phyloP scores from a whole-genome alignment of 805 yeast genomes.

The Cyberlindnera meyerae region DNA sequence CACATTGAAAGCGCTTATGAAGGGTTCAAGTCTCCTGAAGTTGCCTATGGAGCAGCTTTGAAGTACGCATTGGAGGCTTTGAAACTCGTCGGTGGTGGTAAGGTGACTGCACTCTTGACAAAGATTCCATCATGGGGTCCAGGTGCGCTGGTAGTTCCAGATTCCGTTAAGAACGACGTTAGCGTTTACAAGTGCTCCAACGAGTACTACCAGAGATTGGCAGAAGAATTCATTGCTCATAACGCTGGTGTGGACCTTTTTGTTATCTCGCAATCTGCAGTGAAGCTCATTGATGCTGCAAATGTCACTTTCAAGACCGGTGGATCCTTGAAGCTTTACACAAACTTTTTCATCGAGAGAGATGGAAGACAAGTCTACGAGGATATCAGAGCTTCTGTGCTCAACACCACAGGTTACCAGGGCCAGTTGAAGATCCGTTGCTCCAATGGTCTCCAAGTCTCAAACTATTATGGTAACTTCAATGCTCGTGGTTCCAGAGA shows the following conservation, averaged over 20 bases:
- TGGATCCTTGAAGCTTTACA: slow-evolving; percentile 62
- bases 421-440: slow-evolving; percentile 81
- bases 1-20: slow-evolving; percentile 45
- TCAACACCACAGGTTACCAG: slow-evolving; percentile 62
- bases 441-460: slow-evolving; percentile 80
- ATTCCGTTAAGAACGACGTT: slow-evolving; percentile 36
- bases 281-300: slow-evolving; percentile 74
- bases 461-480: slow-evolving; percentile 63
- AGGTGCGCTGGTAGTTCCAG: slow-evolving; percentile 48
- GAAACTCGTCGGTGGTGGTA: slow-evolving; percentile 72
- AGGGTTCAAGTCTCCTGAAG: slow-evolving; percentile 43
- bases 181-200: slow-evolving; percentile 54
- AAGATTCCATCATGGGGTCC: slow-evolving; percentile 78
- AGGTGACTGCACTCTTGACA: slow-evolving; percentile 63
- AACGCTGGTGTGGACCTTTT: slow-evolving; percentile 77
- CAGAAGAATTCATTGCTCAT: slow-evolving; percentile 47
- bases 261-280: slow-evolving; percentile 56
- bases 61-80: slow-evolving; percentile 62
- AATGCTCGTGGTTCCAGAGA: slow-evolving; percentile 42
- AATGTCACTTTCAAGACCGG: slow-evolving; percentile 61
- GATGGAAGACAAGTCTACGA: slow-evolving; percentile 66
- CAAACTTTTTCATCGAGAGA: slow-evolving; percentile 58
- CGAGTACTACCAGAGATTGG: slow-evolving; percentile 56
- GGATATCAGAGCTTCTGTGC: slow-evolving; percentile 51
- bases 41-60: slow-evolving; percentile 77